Conservation (phyloP, 345 rosid genomes). For the Physaria fendleri region DNA sequence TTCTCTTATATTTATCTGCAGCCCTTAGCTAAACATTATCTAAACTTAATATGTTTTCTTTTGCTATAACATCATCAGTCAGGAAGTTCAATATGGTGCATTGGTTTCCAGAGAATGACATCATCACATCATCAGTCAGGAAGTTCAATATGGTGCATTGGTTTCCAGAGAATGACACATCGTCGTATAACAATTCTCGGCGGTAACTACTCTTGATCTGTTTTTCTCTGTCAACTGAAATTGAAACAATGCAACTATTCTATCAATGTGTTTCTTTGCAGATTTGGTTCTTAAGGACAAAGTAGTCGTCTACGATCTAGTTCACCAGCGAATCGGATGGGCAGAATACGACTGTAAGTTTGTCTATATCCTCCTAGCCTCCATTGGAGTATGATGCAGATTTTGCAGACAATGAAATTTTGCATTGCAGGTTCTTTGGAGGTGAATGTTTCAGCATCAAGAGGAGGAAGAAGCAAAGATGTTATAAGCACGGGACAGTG, state of each 20-base stretch:
- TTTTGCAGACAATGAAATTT: neutral
- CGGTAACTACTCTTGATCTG: constrained; percentile 43
- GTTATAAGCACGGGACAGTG: constrained; percentile 23
- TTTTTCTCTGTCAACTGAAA: neutral
- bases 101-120: constrained; percentile 64
- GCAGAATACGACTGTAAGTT: constrained; percentile 78
- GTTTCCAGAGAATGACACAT: constrained; percentile 60
- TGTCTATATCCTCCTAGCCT: neutral
- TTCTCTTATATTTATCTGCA: neutral
- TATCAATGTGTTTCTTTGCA: constrained; percentile 29
- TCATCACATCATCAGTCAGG: constrained; percentile 64
- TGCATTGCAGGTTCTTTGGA: constrained; percentile 49
- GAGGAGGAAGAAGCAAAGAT: constrained; percentile 28
- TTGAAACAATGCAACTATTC: neutral
- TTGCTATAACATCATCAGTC: constrained; percentile 44
- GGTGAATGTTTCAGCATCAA: constrained; percentile 65
- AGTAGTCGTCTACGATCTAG: constrained; percentile 76
- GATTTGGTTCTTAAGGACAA: constrained; percentile 86
- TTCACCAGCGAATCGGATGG: constrained; percentile 84
- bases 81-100: constrained; percentile 75
- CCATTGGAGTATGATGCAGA: neutral
- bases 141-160: constrained; percentile 82
- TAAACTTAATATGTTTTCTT: neutral
- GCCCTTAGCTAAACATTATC: neutral
- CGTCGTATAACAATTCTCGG: constrained; percentile 80